Base-by-base conservation (phyloP, 306 rosid genomes). In the Cucurbita argyrosperma region DNA sequence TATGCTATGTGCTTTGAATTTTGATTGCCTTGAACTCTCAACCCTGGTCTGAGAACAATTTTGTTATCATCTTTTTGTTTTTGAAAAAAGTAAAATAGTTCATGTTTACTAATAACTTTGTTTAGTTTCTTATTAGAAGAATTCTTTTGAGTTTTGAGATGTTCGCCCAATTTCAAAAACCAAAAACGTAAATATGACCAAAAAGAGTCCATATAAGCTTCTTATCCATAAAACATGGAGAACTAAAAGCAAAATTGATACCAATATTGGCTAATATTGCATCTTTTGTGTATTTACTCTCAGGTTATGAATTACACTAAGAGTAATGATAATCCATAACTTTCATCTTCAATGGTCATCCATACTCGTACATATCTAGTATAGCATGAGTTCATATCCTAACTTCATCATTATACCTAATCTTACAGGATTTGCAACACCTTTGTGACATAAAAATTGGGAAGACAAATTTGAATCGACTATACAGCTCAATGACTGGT, bases 371-470 rank as follows among this genome's bases (percentile, higher is more conserved):
- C 50, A 81, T 78, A 30, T 68, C 60, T 80, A 63, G 60, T 72
- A 78, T 42, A 72, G 19, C 16, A 50, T 50, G 55, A 52, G 60
- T 79, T 69, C 56, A 7, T 78, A 76, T 83, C 80, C 90, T 92
- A 79, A 87, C 83, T 58, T 72, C 72, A 23, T 76, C 85, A 53
- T 85, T 81, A 77, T 87, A 79, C 79, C 70, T 87, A 80, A 57
- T 87, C 81, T 76, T 82, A 77, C 83, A 90, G 98, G 96, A 81
- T 84, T 90, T 88, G 86, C 89, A 79, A 88, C 82, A 84, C 85
- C 93, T 37, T 92, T 88, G 89, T 92, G 96, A 92, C 91, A 85
- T 62, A 78, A 82, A 85, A 1, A 23, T 76, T 30, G 84, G 89
- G 82, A 82, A 82, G 55, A 7, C 1, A n/a, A 45, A 66, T 19